Percentiles rank a stretch among this genome's conserved stretches.
phyloP scores from a whole-genome alignment of 1,284 basidiomycete genomes.

The Moniliella sp. region DNA sequence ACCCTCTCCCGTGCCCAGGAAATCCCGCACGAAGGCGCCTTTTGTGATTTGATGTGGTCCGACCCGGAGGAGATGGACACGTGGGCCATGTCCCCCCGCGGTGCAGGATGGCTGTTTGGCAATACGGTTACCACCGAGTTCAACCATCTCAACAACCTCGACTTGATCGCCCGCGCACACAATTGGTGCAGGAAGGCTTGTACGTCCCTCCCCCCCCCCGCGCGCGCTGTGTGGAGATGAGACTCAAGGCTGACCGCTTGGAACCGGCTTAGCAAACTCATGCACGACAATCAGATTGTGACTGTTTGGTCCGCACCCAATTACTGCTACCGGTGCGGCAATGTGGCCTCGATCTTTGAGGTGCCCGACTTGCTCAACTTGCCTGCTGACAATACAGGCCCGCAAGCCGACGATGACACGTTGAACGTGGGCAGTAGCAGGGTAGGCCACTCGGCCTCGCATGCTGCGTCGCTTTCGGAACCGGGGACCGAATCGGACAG shows the following conservation, averaged over 20 bases:
- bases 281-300: conserved; percentile 19
- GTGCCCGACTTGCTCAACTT: conserved; percentile 22
- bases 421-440: not conserved
- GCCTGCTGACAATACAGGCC: not conserved
- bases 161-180: conserved; percentile 76
- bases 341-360: conserved; percentile 32
- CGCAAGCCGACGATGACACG: not conserved
- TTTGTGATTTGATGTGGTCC: conserved; percentile 93
- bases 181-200: conserved; percentile 51
- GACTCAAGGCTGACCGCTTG: too few relatives aligned
- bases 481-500: not conserved
- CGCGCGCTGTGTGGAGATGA: too few relatives aligned
- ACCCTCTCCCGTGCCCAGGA: conserved; percentile 77
- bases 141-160: conserved; percentile 66
- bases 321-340: conserved; percentile 29
- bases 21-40: conserved; percentile 89
- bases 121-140: conserved; percentile 56
- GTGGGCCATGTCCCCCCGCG: conserved; percentile 81
- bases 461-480: not conserved
- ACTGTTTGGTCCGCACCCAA: conserved; percentile 23
- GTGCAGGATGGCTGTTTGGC: conserved; percentile 90
- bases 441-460: not conserved
- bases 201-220: too few relatives aligned
- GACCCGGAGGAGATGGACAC: conserved; percentile 86
- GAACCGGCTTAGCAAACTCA: conserved; percentile 13